A percentile compares a stretch with the other conserved stretches of the same genome.
Evolutionary conservation across 495 filamentous ascomycete genomes (phyloP).

Genomic region (Antarctomyces pellizariae): DNA sequence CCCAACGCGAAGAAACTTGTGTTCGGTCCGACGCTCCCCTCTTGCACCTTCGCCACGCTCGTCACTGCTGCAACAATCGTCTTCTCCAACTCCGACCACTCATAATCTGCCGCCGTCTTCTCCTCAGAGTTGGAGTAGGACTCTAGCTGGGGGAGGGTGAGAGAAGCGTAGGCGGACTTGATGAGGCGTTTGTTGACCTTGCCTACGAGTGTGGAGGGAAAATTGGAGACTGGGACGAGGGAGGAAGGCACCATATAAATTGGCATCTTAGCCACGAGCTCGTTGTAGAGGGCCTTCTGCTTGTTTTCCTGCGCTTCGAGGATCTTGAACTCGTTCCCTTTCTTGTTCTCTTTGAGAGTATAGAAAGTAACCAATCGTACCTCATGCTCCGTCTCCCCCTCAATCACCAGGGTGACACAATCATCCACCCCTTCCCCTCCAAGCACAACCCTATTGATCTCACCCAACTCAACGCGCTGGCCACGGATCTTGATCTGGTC

Average conservation of each 20-base stretch:
- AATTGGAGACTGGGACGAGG: slow-evolving; percentile 35
- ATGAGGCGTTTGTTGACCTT: slow-evolving; percentile 35
- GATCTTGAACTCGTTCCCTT: slow-evolving; percentile 2
- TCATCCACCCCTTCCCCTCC: slow-evolving; percentile 20
- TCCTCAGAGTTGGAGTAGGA: slow-evolving; percentile 10
- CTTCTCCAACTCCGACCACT: slow-evolving; percentile 17
- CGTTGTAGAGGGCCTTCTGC: slow-evolving; percentile 18
- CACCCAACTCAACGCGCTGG: slow-evolving; percentile 53
- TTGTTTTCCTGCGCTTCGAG: slow-evolving; percentile 3
- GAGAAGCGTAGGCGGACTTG: slow-evolving; percentile 9
- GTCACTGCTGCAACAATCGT: slow-evolving; percentile 26
- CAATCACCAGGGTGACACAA: slow-evolving; percentile 28
- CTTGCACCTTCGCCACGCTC: slow-evolving; percentile 21
- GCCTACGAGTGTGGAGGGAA: slow-evolving; percentile 39
- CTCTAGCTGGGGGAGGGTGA: slow-evolving; percentile 5
- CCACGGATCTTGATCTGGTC: slow-evolving; percentile 69
- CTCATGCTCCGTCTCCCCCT: slow-evolving; percentile 2
- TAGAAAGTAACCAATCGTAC: slow-evolving; percentile 9
- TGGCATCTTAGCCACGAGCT: slow-evolving; percentile 23
- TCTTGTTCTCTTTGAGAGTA: slow-evolving; percentile 8
- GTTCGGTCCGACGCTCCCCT: slow-evolving; percentile 19
- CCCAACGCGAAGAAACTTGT: slow-evolving; percentile 41
- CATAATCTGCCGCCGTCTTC: slow-evolving; percentile 10
- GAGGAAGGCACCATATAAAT: slow-evolving; percentile 44
- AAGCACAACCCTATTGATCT: slow-evolving; percentile 39